Percentiles rank a stretch among this genome's conserved stretches.
Evolutionary conservation across 257 asterid genomes (phyloP).

Genomic region (Ophiorrhiza pumila): DNA sequence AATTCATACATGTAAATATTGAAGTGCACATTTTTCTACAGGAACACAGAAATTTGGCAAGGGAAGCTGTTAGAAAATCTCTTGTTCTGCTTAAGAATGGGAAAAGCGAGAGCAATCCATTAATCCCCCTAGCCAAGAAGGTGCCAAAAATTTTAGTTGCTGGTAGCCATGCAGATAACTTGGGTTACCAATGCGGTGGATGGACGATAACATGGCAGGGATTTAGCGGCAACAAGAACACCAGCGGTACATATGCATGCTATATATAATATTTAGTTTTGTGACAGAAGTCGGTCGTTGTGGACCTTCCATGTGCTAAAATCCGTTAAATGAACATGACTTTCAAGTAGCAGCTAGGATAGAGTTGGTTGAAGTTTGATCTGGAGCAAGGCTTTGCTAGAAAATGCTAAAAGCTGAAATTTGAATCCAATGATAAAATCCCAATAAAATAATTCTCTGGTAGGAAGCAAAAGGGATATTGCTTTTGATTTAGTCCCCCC

Average conservation of each 20-base stretch:
- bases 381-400: neutral
- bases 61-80: constrained; percentile 87
- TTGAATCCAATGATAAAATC: no score
- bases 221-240: constrained; percentile 62
- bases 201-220: constrained; percentile 93
- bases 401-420: neutral
- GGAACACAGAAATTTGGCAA: constrained; percentile 78
- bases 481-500: neutral
- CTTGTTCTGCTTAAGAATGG: constrained; percentile 87
- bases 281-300: neutral
- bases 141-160: constrained; percentile 66
- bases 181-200: constrained; percentile 92
- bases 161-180: constrained; percentile 83
- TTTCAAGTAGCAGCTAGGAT: neutral
- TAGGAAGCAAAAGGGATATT: neutral
- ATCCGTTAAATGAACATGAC: neutral
- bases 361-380: neutral
- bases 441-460: neutral
- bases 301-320: neutral
- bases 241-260: constrained; percentile 43
- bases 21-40: constrained; percentile 26
- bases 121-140: constrained; percentile 73
- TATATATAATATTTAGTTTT: neutral
- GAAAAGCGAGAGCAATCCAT: constrained; percentile 42
- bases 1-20: neutral